A percentile compares a stretch with the other conserved stretches of the same genome.
phyloP scores from a whole-genome alignment of 495 filamentous ascomycete species.

The Penicillium waksmanii region DNA sequence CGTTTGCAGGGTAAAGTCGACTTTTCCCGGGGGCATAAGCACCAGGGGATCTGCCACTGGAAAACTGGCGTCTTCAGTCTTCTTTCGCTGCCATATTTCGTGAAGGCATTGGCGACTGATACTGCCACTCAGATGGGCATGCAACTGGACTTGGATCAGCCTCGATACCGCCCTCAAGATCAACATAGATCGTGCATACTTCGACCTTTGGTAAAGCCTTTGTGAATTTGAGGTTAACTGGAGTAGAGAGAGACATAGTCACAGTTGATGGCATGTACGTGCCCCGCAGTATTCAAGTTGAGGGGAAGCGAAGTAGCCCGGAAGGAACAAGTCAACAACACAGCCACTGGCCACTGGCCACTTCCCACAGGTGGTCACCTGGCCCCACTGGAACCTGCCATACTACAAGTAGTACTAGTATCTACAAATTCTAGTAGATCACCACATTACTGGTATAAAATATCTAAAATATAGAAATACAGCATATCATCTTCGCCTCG shows the following conservation, averaged over 20 bases:
- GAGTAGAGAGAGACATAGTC: constrained; percentile 30
- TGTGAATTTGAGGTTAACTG: constrained; percentile 38
- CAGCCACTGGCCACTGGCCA: no score
- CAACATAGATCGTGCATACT: constrained; percentile 23
- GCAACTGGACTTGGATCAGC: constrained; percentile 56
- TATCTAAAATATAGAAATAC: no score
- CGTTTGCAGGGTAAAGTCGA: constrained; percentile 72
- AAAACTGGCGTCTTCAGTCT: constrained; percentile 48
- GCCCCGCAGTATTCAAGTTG: neutral
- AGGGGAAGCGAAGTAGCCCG: no score
- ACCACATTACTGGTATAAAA: no score
- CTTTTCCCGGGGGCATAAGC: constrained; percentile 68
- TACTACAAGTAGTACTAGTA: no score
- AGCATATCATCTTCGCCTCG: neutral
- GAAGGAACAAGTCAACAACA: no score
- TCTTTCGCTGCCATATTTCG: constrained; percentile 70
- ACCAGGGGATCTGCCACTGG: constrained; percentile 67
- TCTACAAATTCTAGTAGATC: no score
- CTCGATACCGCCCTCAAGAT: neutral
- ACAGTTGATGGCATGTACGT: neutral
- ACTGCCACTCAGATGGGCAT: constrained; percentile 82
- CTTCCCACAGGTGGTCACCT: no score
- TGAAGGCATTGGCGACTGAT: constrained; percentile 77
- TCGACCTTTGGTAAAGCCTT: constrained; percentile 46
- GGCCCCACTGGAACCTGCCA: no score